These are phyloP conservation scores for Puccinellia tenuiflora DNA, from an alignment of 176 grass and related monocot genomes.

Conservation along the genomic window DNA sequence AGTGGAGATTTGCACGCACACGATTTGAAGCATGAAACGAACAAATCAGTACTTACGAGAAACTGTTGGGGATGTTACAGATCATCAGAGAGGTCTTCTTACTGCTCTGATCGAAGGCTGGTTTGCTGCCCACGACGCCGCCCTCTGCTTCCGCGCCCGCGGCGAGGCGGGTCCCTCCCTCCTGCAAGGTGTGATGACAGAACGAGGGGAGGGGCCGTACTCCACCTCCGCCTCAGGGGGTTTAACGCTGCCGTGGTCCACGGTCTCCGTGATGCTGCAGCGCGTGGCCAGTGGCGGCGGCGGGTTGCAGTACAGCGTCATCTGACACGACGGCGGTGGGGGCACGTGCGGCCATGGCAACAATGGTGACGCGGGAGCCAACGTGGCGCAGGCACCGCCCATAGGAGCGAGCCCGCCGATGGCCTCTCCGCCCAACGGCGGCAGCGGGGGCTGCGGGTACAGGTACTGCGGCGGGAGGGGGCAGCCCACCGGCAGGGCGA, in stretches of 20 bases:
- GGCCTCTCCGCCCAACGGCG: not conserved
- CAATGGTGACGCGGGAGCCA: not conserved
- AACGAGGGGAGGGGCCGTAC: not conserved
- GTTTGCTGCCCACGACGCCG: not conserved
- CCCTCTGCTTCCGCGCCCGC: not conserved
- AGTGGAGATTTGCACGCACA: too few species aligned
- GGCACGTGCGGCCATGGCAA: not conserved
- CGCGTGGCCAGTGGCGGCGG: not conserved
- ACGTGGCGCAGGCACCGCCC: not conserved
- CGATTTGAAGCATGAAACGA: not conserved
- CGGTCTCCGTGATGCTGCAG: not conserved
- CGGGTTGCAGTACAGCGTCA: not conserved
- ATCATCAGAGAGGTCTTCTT: conserved; percentile 42
- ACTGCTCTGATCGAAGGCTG: not conserved
- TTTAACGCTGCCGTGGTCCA: not conserved
- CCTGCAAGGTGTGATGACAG: not conserved
- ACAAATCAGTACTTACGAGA: conserved; percentile 9
- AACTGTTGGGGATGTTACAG: conserved; percentile 42
- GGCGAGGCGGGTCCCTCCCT: not conserved
- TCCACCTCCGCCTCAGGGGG: not conserved
- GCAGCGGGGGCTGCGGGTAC: not conserved
- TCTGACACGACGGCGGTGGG: not conserved
- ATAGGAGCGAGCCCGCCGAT: not conserved
- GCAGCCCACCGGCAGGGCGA: not conserved
- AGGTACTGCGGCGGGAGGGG: not conserved